A percentile compares a stretch with the other conserved stretches of the same genome.
Evolutionary conservation across 371 early-diverging fungal genomes (phyloP).

Genomic region (Mucor lusitanicus): DNA sequence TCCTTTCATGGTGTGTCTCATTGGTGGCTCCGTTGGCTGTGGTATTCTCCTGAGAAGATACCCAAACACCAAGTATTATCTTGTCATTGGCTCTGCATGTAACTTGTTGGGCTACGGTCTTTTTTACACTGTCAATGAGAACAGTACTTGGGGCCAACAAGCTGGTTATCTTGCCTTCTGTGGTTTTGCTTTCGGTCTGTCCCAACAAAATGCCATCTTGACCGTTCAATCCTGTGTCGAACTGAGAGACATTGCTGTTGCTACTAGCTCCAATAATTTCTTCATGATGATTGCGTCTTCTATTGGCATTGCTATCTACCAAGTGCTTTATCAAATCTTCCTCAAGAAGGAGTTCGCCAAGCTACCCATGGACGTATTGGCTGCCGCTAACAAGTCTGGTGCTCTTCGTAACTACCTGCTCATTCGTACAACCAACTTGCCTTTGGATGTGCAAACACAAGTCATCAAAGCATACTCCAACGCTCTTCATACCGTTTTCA

Average conservation of each 20-base stretch:
- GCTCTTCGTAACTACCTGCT: constrained; percentile 39
- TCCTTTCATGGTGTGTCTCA: constrained; percentile 46
- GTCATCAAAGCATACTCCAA: constrained; percentile 60
- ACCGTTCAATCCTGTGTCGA: constrained; percentile 58
- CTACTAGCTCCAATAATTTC: constrained; percentile 56
- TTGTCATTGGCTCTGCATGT: constrained; percentile 29
- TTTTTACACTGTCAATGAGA: constrained; percentile 40
- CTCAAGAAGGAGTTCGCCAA: constrained; percentile 18
- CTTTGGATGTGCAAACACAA: constrained; percentile 32
- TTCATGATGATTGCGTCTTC: constrained; percentile 45
- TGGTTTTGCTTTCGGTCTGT: constrained; percentile 61
- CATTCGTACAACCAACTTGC: constrained; percentile 29
- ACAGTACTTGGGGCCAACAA: constrained; percentile 41
- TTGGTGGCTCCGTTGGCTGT: constrained; percentile 40
- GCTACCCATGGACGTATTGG: constrained; percentile 22
- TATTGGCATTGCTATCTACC: constrained; percentile 45
- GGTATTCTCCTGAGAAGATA: constrained; percentile 20
- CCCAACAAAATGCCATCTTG: constrained; percentile 64
- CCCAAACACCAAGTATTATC: constrained; percentile 32
- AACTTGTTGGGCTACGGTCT: constrained; percentile 47
- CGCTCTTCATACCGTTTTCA: constrained; percentile 62
- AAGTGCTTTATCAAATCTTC: constrained; percentile 30
- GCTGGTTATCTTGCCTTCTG: constrained; percentile 43
- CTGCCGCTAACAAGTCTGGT: constrained; percentile 26
- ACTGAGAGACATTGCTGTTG: constrained; percentile 63